Percentiles rank a stretch among this genome's conserved stretches.
These are phyloP conservation scores for Colletotrichum sp. DNA, from an alignment of 2,329 filamentous ascomycete species.

Conservation along the genomic window DNA sequence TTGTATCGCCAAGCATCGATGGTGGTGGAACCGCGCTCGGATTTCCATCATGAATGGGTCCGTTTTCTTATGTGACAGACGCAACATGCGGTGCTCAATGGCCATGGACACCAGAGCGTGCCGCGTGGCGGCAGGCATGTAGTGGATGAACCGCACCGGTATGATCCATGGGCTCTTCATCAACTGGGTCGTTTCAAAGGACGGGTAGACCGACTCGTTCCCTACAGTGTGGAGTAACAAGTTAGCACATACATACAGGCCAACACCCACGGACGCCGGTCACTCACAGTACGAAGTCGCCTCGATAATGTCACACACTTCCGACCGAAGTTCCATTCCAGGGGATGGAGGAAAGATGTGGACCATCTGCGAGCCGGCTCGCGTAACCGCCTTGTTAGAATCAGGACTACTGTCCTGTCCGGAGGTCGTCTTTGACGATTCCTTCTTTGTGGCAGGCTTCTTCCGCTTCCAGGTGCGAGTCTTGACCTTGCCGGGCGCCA, in stretches of 20 bases:
- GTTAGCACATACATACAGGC: not conserved
- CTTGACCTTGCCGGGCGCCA: constrained; percentile 39
- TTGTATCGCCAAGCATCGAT: constrained; percentile 34
- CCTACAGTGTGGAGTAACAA: not conserved
- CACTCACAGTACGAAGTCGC: constrained; percentile 19
- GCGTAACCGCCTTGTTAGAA: not conserved
- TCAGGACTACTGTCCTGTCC: not conserved
- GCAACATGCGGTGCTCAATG: constrained; percentile 37
- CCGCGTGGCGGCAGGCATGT: not conserved
- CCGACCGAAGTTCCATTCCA: not conserved
- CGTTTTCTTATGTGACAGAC: constrained; percentile 3
- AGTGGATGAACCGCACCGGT: not conserved
- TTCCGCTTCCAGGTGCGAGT: constrained; percentile 28
- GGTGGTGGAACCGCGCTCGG: constrained; percentile 29
- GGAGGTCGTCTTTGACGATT: not conserved
- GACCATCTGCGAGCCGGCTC: not conserved
- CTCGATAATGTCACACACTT: constrained; percentile 12
- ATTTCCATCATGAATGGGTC: constrained; percentile 23
- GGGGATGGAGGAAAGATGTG: not conserved
- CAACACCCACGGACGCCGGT: not conserved
- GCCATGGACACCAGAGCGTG: constrained; percentile 33
- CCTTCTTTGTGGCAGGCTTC: not conserved
- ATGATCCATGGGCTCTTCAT: constrained; percentile 5
- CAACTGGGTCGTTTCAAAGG: not conserved
- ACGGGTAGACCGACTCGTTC: constrained; percentile 8